Base-by-base conservation (phyloP, 2,329 filamentous ascomycete species). In the Neurospora sp. region DNA sequence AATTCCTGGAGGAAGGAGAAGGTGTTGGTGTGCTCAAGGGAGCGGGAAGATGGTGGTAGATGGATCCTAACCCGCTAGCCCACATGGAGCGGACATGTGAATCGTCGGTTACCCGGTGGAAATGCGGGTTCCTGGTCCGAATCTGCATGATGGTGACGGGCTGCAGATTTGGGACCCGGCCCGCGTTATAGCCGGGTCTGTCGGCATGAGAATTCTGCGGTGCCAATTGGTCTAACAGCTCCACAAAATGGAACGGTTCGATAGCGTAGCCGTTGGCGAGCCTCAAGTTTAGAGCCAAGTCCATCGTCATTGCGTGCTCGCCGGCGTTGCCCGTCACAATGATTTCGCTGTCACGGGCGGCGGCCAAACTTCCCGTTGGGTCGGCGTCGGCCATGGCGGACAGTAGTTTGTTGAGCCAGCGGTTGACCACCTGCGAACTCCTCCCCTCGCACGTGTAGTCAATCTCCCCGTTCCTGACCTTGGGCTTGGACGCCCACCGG, bases 221-320 rank as follows among this genome's bases (percentile, higher is more conserved):
- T 1, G 52, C 52, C 52, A 62, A 36, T 62, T 62, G 71, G 66
- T 76, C 73, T 4, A 79, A 70, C 8, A 79, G 70, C 68, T 79
- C 75, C 39, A 79, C 68, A 39, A 75, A 76, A 68, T 79, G 77
- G 65, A 77, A 79, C 3, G 78, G 78, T 73, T 79, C 78, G 66
- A 79, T 77, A 57, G 77, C 77, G 40, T 78, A 79, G 11, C 78
- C 78, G 43, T 74, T 72, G 0, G 77, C 78, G 41, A 78, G 68
- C 17, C 74, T 69, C 37, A 79, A 72, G 72, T 79, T 77, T 10
- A 75, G 68, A 1, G 78, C 80, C n/a, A 82, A 73, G 8, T 75
- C 76, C 71, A 81, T 77, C 12, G 75, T 78, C 76, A 82, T 80
- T 70, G 77, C 77, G 67, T 79, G 77, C 69, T 79, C 77, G 38